A percentile compares a stretch with the other conserved stretches of the same genome.
Evolutionary conservation across 352 stramenopile genomes (phyloP).

Genomic region (Phytophthora europaea): DNA sequence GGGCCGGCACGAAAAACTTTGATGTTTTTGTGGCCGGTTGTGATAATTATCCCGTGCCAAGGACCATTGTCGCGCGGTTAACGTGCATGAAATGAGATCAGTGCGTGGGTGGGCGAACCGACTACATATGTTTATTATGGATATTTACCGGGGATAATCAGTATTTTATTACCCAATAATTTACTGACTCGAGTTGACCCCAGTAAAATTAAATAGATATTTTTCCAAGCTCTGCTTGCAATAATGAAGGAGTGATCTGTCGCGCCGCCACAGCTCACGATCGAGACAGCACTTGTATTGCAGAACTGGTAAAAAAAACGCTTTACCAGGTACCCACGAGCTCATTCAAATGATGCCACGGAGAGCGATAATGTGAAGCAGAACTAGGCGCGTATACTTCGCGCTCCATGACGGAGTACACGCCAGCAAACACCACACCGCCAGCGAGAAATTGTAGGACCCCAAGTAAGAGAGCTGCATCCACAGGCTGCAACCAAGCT

Average conservation of each 20-base stretch:
- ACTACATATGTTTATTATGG: too few relatives aligned
- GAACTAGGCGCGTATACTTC: slow-evolving; percentile 55
- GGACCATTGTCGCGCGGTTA: too few relatives aligned
- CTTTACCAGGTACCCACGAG: slow-evolving; percentile 74
- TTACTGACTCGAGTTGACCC: too few relatives aligned
- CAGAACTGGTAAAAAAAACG: slow-evolving; percentile 87
- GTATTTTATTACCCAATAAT: too few relatives aligned
- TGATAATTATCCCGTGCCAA: too few relatives aligned
- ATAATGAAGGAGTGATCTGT: slow-evolving; percentile 71
- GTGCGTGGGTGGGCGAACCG: too few relatives aligned
- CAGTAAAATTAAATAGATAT: too few relatives aligned
- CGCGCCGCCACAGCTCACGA: slow-evolving; percentile 72
- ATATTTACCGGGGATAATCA: too few relatives aligned
- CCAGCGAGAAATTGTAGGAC: slow-evolving; percentile 85
- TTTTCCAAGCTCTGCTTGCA: too few relatives aligned
- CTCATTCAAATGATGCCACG: slow-evolving; percentile 73
- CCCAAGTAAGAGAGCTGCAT: slow-evolving; percentile 88
- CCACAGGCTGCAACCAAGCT: slow-evolving; percentile 67
- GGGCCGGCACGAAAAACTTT: too few relatives aligned
- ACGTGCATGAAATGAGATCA: too few relatives aligned
- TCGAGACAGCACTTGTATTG: slow-evolving; percentile 60
- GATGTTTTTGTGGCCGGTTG: too few relatives aligned
- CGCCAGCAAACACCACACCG: slow-evolving; percentile 73
- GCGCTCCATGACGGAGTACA: slow-evolving; percentile 63
- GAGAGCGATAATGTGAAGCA: slow-evolving; percentile 69